A percentile compares a stretch with the other conserved stretches of the same genome.
phyloP scores from a whole-genome alignment of 2,329 filamentous ascomycete genomes.

The Phoma sp. region DNA sequence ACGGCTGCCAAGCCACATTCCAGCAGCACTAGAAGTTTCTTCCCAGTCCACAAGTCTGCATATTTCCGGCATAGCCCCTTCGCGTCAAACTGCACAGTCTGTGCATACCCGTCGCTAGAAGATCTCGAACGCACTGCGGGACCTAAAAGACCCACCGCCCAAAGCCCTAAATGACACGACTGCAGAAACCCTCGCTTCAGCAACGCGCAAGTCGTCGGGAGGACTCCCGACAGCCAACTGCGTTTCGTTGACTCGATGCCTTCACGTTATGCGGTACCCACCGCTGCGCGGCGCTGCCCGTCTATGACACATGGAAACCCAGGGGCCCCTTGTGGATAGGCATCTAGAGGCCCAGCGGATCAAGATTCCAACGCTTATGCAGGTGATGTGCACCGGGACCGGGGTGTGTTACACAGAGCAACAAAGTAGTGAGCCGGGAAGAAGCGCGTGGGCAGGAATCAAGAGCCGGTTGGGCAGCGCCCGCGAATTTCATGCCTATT shows the following conservation, averaged over 20 bases:
- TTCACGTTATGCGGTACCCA: not conserved
- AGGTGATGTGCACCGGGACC: conserved; percentile 14
- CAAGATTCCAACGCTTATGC: conserved; percentile 4
- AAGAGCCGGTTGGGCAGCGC: not conserved
- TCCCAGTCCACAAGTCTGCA: conserved; percentile 1
- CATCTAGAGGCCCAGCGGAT: not conserved
- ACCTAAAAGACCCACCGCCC: conserved; percentile 12
- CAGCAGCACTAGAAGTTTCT: conserved; percentile 10
- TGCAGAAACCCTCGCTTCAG: not conserved
- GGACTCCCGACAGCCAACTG: not conserved
- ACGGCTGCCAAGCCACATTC: conserved; percentile 17
- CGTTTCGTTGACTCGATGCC: conserved; percentile 1
- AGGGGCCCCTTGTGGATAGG: not conserved
- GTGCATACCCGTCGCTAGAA: conserved; percentile 21
- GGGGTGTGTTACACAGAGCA: not conserved
- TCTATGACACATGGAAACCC: conserved; percentile 13
- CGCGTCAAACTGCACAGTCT: not conserved
- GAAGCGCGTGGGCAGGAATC: conserved; percentile 1
- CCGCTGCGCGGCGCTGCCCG: not conserved
- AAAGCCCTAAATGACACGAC: conserved; percentile 1
- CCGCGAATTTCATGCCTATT: not conserved
- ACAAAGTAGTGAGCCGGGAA: conserved; percentile 1
- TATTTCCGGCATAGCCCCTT: not conserved
- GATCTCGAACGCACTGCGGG: conserved; percentile 19
- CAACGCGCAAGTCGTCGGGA: conserved; percentile 1